phyloP scores from a whole-genome alignment of 1,139 yeast species.

The Eremothecium sinecaudum region DNA sequence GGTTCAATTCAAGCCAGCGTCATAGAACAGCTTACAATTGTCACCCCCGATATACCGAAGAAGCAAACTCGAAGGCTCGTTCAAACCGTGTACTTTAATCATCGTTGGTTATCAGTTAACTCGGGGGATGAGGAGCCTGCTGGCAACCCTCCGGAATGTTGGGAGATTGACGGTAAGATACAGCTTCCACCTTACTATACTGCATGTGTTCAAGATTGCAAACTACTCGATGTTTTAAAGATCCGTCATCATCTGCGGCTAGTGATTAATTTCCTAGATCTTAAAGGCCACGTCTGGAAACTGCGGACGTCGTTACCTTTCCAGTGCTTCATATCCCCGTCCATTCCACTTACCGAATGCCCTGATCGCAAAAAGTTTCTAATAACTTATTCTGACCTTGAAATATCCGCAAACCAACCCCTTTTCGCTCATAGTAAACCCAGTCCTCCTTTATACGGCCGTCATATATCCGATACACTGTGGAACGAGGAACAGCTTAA shows the following conservation, averaged over 20 bases:
- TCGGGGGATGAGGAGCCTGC: slow-evolving; percentile 9
- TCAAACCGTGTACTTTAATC: slow-evolving; percentile 36
- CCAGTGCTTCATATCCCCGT: slow-evolving; percentile 58
- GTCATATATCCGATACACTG: slow-evolving; percentile 74
- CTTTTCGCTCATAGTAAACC: too few species aligned
- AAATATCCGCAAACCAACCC: too few species aligned
- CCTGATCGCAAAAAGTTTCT: too few species aligned
- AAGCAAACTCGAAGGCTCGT: slow-evolving; percentile 54
- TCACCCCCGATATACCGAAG: slow-evolving; percentile 44
- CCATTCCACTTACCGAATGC: too few species aligned
- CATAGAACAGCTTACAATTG: slow-evolving; percentile 56
- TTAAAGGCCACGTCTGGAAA: slow-evolving; percentile 54
- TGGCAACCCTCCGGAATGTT: slow-evolving; percentile 43
- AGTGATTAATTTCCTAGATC: slow-evolving; percentile 46
- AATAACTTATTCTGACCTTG: too few species aligned
- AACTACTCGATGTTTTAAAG: slow-evolving; percentile 42
- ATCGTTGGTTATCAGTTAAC: slow-evolving; percentile 24
- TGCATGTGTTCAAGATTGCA: slow-evolving; percentile 79
- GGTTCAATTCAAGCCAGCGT: slow-evolving; percentile 63
- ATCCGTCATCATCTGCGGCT: slow-evolving; percentile 56
- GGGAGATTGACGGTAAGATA: slow-evolving; percentile 62
- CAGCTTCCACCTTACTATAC: slow-evolving; percentile 63
- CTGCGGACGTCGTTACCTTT: slow-evolving; percentile 60
- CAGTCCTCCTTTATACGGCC: slow-evolving; percentile 84
- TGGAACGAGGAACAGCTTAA: too few species aligned